Evolutionary conservation across 129 eudicot genomes (phyloP).

Genomic region (Flaveria ramosissima): DNA sequence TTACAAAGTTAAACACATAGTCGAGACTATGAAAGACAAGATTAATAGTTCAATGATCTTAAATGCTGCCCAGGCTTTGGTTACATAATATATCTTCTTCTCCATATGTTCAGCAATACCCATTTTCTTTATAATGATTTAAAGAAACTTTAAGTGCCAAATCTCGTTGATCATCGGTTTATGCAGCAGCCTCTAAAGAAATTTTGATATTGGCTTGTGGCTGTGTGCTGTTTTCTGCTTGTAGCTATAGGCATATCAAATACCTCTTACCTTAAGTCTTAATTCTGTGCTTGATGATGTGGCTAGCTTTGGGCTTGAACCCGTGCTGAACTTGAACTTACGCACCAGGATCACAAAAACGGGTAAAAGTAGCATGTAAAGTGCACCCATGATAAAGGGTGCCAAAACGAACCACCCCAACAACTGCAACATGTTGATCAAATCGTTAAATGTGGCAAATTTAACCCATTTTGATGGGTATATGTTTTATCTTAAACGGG

Average conservation of each 20-base stretch:
- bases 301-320: slow-evolving; percentile 27
- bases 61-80: background rate
- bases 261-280: slow-evolving; percentile 36
- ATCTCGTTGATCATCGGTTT: background rate
- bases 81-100: slow-evolving; percentile 7
- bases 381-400: slow-evolving; percentile 36
- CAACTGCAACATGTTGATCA: slow-evolving; percentile 29
- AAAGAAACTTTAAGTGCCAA: slow-evolving; percentile 8
- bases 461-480: background rate
- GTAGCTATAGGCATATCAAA: background rate
- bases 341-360: slow-evolving; percentile 34
- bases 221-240: background rate
- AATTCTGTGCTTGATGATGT: slow-evolving; percentile 24
- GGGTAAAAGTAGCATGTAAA: slow-evolving; percentile 33
- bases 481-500: background rate
- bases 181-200: background rate
- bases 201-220: background rate
- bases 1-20: slow-evolving; percentile 5
- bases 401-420: slow-evolving; percentile 44
- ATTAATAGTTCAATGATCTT: slow-evolving; percentile 13
- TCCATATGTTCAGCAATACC: background rate
- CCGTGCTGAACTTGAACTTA: slow-evolving; percentile 28
- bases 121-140: background rate
- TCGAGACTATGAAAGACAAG: slow-evolving; percentile 9
- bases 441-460: background rate